phyloP scores from a whole-genome alignment of 2,329 filamentous ascomycete species.

The Aspergillus fructus region DNA sequence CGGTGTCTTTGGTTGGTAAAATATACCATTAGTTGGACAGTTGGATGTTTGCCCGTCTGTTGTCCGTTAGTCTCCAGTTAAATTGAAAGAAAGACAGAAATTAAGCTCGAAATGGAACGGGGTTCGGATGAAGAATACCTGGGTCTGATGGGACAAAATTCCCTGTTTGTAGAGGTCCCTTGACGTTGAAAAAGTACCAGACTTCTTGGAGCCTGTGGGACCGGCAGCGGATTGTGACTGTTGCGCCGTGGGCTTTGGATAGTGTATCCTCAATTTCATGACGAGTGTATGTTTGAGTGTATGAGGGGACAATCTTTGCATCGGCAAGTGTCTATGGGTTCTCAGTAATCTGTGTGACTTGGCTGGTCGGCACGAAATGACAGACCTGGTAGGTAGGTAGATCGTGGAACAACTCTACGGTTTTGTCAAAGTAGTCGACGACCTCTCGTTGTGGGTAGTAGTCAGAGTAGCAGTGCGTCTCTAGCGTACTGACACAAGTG shows the following conservation, averaged over 20 bases:
- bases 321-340: constrained; percentile 52
- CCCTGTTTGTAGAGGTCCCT: constrained; percentile 44
- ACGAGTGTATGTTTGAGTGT: constrained; percentile 57
- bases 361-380: background rate
- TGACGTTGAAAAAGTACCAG: constrained; percentile 64
- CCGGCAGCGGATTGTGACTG: constrained; percentile 60
- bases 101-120: background rate
- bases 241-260: constrained; percentile 51
- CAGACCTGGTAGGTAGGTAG: constrained; percentile 63
- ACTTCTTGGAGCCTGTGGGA: constrained; percentile 52
- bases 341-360: constrained; percentile 8
- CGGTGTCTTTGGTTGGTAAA: constrained; percentile 61
- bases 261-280: constrained; percentile 61
- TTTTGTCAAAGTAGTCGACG: constrained; percentile 66
- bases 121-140: constrained; percentile 24
- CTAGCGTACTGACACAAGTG: constrained; percentile 69
- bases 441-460: constrained; percentile 64
- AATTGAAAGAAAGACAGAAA: background rate
- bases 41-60: constrained; percentile 59
- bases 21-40: constrained; percentile 63
- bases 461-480: constrained; percentile 64
- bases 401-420: constrained; percentile 65
- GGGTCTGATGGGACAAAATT: constrained; percentile 34
- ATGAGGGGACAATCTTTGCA: constrained; percentile 59
- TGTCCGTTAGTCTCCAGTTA: background rate